A percentile compares a stretch with the other conserved stretches of the same genome.
phyloP scores from a whole-genome alignment of 2,329 filamentous ascomycete genomes.

The Clarireedia homoeocarpa region DNA sequence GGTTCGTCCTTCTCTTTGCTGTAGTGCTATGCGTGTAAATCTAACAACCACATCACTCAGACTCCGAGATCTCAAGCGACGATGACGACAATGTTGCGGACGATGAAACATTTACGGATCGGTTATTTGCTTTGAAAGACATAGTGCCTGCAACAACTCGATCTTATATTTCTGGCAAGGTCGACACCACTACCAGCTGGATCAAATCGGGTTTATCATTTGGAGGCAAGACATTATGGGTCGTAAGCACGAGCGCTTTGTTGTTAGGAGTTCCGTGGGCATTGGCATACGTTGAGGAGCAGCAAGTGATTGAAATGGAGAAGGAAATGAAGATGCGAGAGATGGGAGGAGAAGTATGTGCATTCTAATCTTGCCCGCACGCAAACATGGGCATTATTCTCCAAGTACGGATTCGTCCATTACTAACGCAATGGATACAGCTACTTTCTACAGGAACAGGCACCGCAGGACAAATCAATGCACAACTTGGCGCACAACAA shows the following conservation, averaged over 20 bases:
- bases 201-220: slow-evolving; percentile 57
- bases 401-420: neutral
- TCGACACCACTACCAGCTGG: slow-evolving; percentile 46
- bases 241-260: slow-evolving; percentile 81
- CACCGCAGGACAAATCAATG: slow-evolving; percentile 20
- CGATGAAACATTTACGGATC: slow-evolving; percentile 57
- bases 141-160: slow-evolving; percentile 68
- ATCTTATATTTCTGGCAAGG: slow-evolving; percentile 55
- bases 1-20: slow-evolving; percentile 46
- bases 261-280: slow-evolving; percentile 90
- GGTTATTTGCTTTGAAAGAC: slow-evolving; percentile 64
- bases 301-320: slow-evolving; percentile 96
- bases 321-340: slow-evolving; percentile 94
- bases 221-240: slow-evolving; percentile 82
- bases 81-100: slow-evolving; percentile 54
- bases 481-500: slow-evolving; percentile 23
- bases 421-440: slow-evolving; percentile 16
- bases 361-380: neutral
- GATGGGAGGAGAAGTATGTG: slow-evolving; percentile 66
- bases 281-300: slow-evolving; percentile 88
- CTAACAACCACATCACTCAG: slow-evolving; percentile 34
- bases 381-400: neutral
- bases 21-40: neutral
- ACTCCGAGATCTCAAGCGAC: slow-evolving; percentile 79
- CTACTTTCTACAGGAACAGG: slow-evolving; percentile 19